These are phyloP conservation scores for Hypoxylon sp. DNA, from an alignment of 2,329 filamentous ascomycete genomes.

Conservation along the genomic window DNA sequence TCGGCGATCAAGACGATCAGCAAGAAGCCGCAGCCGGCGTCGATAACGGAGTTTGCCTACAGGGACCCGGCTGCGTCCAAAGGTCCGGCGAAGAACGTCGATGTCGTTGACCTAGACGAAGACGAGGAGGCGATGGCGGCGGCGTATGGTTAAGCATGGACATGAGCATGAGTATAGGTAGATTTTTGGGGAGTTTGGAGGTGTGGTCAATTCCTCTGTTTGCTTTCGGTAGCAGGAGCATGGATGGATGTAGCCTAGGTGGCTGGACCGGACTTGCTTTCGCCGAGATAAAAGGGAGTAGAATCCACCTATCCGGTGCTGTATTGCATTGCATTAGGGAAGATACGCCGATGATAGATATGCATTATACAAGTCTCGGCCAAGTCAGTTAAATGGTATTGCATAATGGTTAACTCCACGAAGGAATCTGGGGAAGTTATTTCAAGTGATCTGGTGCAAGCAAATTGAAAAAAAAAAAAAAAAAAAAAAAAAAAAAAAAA, in stretches of 20 bases:
- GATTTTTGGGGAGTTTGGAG: constrained; percentile 4
- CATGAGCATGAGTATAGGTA: constrained; percentile 37
- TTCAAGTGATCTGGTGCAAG: too few species aligned
- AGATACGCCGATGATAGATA: background rate
- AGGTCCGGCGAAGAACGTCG: constrained; percentile 29
- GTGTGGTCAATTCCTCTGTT: background rate
- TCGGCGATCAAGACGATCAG: constrained; percentile 57
- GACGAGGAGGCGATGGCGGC: constrained; percentile 63
- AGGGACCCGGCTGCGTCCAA: constrained; percentile 48
- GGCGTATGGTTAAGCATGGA: constrained; percentile 56
- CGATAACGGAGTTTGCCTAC: constrained; percentile 57
- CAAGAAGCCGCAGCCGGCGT: constrained; percentile 46
- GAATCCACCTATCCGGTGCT: background rate
- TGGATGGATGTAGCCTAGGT: background rate
- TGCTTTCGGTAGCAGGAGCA: background rate
- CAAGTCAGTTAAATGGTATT: background rate
- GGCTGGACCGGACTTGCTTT: background rate
- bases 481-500: too few species aligned
- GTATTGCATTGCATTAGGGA: background rate
- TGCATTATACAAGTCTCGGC: background rate
- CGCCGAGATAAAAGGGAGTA: background rate
- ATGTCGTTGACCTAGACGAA: constrained; percentile 57
- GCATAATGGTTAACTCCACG: background rate
- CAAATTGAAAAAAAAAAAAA: too few species aligned
- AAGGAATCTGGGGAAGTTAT: background rate